Percentiles rank a stretch among this genome's conserved stretches.
Evolutionary conservation across 768 basidiomycete genomes (phyloP).

Genomic region (Suillus americanus): DNA sequence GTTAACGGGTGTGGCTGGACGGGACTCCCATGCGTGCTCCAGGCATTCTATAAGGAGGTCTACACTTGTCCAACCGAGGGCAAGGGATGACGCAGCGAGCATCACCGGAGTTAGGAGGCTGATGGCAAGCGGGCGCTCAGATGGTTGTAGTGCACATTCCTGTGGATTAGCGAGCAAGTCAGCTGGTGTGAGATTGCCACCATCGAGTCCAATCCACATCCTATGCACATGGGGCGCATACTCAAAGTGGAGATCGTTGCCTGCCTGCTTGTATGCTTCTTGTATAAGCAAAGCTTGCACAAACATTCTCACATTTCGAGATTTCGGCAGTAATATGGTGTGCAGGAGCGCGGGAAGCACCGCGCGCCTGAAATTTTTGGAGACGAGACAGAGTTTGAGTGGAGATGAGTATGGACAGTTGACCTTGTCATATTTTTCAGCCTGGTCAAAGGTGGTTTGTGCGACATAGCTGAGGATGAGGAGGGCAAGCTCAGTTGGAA

Average conservation of each 20-base stretch:
- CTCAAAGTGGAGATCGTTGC: constrained; percentile 9
- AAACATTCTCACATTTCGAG: neutral
- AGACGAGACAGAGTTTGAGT: constrained; percentile 34
- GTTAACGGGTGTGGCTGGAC: neutral
- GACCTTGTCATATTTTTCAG: neutral
- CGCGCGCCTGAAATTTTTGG: constrained; percentile 29
- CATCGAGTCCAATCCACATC: neutral
- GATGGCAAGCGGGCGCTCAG: neutral
- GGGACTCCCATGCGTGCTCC: constrained; percentile 6
- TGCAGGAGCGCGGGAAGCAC: constrained; percentile 30
- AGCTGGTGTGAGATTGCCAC: neutral
- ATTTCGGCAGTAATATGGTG: neutral
- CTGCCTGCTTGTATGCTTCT: neutral
- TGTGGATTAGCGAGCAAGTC: no score
- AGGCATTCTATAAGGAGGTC: constrained; percentile 37
- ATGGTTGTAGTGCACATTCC: neutral
- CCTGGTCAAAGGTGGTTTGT: constrained; percentile 16
- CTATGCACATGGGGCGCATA: constrained; percentile 32
- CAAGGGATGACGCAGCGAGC: constrained; percentile 21
- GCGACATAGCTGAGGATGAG: constrained; percentile 34
- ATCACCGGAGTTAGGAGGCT: constrained; percentile 9
- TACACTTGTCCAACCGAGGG: constrained; percentile 29
- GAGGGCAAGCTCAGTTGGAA: constrained; percentile 36
- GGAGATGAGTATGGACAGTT: constrained; percentile 22
- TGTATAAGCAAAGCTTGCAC: neutral